These are phyloP conservation scores for Hymenoscyphus fraxineus DNA, from an alignment of 2,329 filamentous ascomycete species.

Conservation along the genomic window DNA sequence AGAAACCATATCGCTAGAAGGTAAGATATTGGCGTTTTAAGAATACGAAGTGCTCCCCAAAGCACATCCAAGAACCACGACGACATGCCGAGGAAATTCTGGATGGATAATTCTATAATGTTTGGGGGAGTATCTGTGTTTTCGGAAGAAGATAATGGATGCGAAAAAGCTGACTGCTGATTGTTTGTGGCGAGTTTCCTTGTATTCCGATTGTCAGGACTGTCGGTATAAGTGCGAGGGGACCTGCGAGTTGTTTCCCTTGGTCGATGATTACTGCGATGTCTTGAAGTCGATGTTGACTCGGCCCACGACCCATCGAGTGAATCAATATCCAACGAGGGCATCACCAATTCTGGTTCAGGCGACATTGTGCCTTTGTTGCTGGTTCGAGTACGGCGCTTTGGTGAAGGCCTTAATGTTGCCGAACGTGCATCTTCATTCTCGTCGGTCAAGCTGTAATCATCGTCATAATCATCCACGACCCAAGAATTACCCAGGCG, in stretches of 20 bases:
- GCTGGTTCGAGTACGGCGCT: conserved; percentile 19
- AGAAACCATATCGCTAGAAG: conserved; percentile 59
- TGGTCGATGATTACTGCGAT: conserved; percentile 15
- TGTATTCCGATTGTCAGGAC: conserved; percentile 24
- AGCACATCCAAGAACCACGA: conserved; percentile 54
- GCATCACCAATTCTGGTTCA: conserved; percentile 35
- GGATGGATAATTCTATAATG: conserved; percentile 23
- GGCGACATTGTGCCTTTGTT: conserved; percentile 25
- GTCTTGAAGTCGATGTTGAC: conserved; percentile 21
- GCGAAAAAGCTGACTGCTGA: conserved; percentile 3
- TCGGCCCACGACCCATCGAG: conserved; percentile 32
- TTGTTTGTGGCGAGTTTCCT: conserved; percentile 9
- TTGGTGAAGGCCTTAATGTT: conserved; percentile 12
- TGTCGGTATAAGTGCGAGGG: conserved; percentile 16
- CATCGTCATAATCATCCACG: conserved; percentile 26
- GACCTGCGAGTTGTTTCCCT: conserved; percentile 19
- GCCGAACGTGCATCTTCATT: conserved; percentile 16
- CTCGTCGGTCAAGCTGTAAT: conserved; percentile 21
- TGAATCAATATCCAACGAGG: conserved; percentile 30
- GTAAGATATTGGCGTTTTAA: conserved; percentile 62
- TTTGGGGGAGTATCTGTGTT: conserved; percentile 8
- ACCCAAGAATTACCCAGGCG: conserved; percentile 35
- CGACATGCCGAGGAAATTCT: conserved; percentile 27
- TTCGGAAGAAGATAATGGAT: conserved; percentile 7
- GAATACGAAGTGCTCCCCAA: conserved; percentile 54